These are phyloP conservation scores for Lecanicillium sp. DNA, from an alignment of 2,329 filamentous ascomycete species.

Conservation along the genomic window DNA sequence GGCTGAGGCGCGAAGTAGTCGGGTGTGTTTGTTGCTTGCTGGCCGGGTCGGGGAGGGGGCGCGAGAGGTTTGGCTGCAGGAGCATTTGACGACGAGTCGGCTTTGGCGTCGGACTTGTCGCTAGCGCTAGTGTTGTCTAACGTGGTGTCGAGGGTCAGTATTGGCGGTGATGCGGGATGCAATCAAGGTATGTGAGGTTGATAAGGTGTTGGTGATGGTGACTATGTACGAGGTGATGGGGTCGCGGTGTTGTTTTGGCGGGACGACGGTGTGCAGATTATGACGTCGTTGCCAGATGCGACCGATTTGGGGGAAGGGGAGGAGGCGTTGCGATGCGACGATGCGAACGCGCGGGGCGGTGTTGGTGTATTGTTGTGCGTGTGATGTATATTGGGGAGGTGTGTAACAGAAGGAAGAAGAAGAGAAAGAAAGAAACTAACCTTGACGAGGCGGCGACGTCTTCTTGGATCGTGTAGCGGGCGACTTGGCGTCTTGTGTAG, in stretches of 20 bases:
- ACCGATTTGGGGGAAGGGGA: conserved; percentile 14
- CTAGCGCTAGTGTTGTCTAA: conserved; percentile 31
- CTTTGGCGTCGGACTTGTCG: conserved; percentile 45
- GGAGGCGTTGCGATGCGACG: conserved; percentile 17
- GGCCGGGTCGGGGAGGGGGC: conserved; percentile 61
- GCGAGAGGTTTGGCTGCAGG: conserved; percentile 61
- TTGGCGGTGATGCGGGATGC: too few relatives aligned
- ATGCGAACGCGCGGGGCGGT: conserved; percentile 19
- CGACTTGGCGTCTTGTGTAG: too few relatives aligned
- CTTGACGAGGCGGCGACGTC: conserved; percentile 34
- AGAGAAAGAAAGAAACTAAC: conserved; percentile 29
- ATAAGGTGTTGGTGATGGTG: conserved; percentile 20
- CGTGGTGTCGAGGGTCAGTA: conserved; percentile 6
- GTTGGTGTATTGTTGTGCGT: conserved; percentile 21
- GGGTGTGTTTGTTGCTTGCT: conserved; percentile 49
- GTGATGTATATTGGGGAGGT: conserved; percentile 16
- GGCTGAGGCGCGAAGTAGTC: conserved; percentile 63
- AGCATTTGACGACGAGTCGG: conserved; percentile 47
- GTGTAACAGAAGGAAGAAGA: conserved; percentile 1
- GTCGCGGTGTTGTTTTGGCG: conserved; percentile 10
- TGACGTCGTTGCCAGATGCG: conserved; percentile 15
- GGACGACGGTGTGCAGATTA: not conserved
- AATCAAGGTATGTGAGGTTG: too few relatives aligned
- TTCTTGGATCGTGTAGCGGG: conserved; percentile 40
- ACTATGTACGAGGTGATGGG: not conserved